Evolutionary conservation across 331 rosid species (phyloP).

Genomic region (Stylosanthes scabra): DNA sequence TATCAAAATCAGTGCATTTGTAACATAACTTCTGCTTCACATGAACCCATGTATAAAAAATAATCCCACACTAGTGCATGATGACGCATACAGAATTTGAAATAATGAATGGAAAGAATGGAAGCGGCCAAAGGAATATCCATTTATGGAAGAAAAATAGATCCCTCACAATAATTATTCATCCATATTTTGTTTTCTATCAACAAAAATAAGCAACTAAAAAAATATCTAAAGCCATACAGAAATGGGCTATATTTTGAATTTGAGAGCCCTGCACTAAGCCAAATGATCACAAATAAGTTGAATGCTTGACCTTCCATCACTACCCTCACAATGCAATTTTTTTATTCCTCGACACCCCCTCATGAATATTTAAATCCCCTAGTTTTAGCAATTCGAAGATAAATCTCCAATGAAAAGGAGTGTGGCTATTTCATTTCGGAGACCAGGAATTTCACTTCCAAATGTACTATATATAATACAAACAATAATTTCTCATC

Average conservation of each 20-base stretch:
- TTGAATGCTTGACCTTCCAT: conserved; percentile 15
- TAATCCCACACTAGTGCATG: conserved; percentile 21
- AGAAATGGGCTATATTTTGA: conserved; percentile 6
- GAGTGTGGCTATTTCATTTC: not conserved
- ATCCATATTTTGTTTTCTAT: conserved; percentile 24
- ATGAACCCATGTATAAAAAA: conserved; percentile 18
- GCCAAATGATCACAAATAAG: conserved; percentile 33
- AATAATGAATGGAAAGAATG: conserved; percentile 23
- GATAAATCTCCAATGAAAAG: not conserved
- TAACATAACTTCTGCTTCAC: conserved; percentile 29
- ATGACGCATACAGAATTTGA: not conserved
- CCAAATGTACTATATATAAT: not conserved
- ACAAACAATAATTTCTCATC: not conserved
- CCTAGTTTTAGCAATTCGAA: not conserved
- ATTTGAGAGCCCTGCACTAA: not conserved
- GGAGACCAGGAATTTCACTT: not conserved
- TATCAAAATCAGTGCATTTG: conserved; percentile 35
- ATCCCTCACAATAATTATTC: not conserved
- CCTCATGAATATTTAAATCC: not conserved
- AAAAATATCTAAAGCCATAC: conserved; percentile 6
- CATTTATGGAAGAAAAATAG: conserved; percentile 19
- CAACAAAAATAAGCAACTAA: not conserved
- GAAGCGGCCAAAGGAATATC: conserved; percentile 8
- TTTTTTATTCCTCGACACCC: not conserved
- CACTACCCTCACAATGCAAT: conserved; percentile 1